A percentile compares a stretch with the other conserved stretches of the same genome.
These are phyloP conservation scores for Globisporangium perplexum DNA, from an alignment of 352 stramenopile genomes.

Conservation along the genomic window DNA sequence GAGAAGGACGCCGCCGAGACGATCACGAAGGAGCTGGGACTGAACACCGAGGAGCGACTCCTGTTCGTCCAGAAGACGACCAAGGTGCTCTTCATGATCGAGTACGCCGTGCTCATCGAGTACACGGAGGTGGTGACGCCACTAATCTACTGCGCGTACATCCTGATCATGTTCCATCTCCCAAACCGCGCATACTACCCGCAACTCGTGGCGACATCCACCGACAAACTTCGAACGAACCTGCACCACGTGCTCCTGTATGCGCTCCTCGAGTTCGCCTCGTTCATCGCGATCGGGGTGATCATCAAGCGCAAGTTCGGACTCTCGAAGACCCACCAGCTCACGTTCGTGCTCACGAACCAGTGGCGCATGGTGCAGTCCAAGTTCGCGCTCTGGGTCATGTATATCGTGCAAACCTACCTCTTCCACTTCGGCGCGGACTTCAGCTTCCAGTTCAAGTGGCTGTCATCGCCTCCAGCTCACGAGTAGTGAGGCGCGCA, in stretches of 20 bases:
- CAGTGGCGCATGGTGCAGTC: slow-evolving; percentile 18
- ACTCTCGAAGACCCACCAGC: slow-evolving; percentile 10
- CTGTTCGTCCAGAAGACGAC: slow-evolving; percentile 4
- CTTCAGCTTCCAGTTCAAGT: slow-evolving; percentile 7
- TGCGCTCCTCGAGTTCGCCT: slow-evolving; percentile 15
- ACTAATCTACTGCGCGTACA: slow-evolving; percentile 10
- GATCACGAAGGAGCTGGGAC: neutral
- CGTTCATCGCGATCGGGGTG: slow-evolving; percentile 13
- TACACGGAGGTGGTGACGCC: slow-evolving; percentile 17
- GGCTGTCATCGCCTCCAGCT: neutral
- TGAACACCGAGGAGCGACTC: neutral
- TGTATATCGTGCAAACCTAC: slow-evolving; percentile 5
- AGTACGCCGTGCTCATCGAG: slow-evolving; percentile 17
- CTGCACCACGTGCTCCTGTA: slow-evolving; percentile 18
- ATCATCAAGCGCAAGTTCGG: slow-evolving; percentile 9
- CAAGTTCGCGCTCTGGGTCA: slow-evolving; percentile 18
- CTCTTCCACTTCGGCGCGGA: slow-evolving; percentile 7
- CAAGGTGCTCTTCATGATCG: slow-evolving; percentile 10
- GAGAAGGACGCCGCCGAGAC: neutral
- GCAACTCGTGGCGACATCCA: neutral
- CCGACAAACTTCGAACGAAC: neutral
- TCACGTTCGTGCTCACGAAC: slow-evolving; percentile 8
- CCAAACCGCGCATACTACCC: slow-evolving; percentile 11
- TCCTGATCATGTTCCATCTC: slow-evolving; percentile 3
- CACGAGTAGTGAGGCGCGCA: neutral